Base-by-base conservation (phyloP, 2,329 filamentous ascomycete species). In the Tolypocladium inflatum region DNA sequence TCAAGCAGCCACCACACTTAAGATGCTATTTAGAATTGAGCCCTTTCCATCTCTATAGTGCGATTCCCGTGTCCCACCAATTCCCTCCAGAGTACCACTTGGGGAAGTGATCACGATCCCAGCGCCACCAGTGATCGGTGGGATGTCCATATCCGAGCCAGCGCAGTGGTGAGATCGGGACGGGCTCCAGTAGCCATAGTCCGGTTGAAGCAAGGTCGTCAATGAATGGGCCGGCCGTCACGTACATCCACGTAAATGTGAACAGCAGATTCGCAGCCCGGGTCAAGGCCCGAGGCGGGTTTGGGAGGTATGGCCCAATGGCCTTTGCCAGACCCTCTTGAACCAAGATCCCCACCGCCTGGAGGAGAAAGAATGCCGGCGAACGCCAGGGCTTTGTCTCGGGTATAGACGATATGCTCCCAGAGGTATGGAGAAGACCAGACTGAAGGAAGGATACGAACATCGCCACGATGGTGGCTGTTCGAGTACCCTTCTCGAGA, bases 131-230 rank as follows among this genome's bases (percentile, higher is more conserved):
- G 1, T 78, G 73, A 65, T 89, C 85, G 0, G 80, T 82, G 21
- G 77, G 71, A 1, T 75, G 74, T 0, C 87, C 88, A 39, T 87
- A 75, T 0, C 88, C 87, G 19, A 92, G 39, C 2, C 80, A 82
- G 33, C 90, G 78, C n/a, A 91, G 67, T 1, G 80, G 67, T 57
- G 90, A 95, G 10, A 93, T 63, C 0, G 91, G 90, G n/a, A 96
- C 73, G 0, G 91, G 90, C 71, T 97, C 91, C 61, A 85, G 84
- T 17, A 95, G 71, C 89, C 89, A 96, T 0, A 96, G 66, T 0
- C 90, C 91, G 1, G 84, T 81, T 13, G 80, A 78, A 0, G 86
- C 81, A 68, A 96, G 85, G 66, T 97, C 92, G 67, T 96, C 84
- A 13, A 85, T 76, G n/a, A 96, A 78, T 41, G 85, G 70, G 45